These are phyloP conservation scores for Torulaspora indica DNA, from an alignment of 805 yeast genomes.

Conservation along the genomic window DNA sequence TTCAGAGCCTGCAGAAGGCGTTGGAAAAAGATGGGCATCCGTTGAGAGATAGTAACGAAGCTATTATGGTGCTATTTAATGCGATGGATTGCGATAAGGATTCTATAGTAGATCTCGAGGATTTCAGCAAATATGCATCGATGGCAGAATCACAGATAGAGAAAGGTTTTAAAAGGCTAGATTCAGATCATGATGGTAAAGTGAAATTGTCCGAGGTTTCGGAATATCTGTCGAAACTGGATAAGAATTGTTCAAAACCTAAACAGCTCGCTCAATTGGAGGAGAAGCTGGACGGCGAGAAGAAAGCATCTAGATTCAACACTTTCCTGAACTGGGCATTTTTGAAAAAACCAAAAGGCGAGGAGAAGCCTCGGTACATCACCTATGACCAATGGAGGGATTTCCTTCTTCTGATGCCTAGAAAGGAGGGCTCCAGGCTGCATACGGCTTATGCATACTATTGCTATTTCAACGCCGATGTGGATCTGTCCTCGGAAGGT, in stretches of 20 bases:
- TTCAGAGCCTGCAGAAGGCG: slow-evolving; percentile 38
- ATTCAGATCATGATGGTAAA: slow-evolving; percentile 67
- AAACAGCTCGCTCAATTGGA: slow-evolving; percentile 5
- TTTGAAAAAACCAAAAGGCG: slow-evolving; percentile 10
- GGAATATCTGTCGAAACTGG: slow-evolving; percentile 54
- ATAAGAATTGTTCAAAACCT: slow-evolving; percentile 24
- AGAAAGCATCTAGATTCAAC: slow-evolving; percentile 14
- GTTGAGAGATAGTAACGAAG: slow-evolving; percentile 52
- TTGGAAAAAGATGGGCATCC: slow-evolving; percentile 56
- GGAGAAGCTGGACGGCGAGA: slow-evolving; percentile 4
- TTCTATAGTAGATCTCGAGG: slow-evolving; percentile 53
- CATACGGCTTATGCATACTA: slow-evolving; percentile 74
- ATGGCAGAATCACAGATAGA: slow-evolving; percentile 68
- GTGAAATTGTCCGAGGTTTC: slow-evolving; percentile 62
- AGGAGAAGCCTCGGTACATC: slow-evolving; percentile 50
- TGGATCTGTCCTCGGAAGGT: slow-evolving; percentile 83
- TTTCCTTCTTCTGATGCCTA: slow-evolving; percentile 76
- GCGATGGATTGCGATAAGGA: slow-evolving; percentile 58
- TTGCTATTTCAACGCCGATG: slow-evolving; percentile 58
- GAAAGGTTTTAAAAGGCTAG: slow-evolving; percentile 63
- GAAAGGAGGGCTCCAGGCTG: slow-evolving; percentile 68
- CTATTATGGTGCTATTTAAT: slow-evolving; percentile 52
- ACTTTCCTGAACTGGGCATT: slow-evolving; percentile 35
- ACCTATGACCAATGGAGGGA: slow-evolving; percentile 85
- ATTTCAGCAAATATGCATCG: slow-evolving; percentile 59